Evolutionary conservation across 257 asterid species (phyloP).

Genomic region (Pogostemon cablin): DNA sequence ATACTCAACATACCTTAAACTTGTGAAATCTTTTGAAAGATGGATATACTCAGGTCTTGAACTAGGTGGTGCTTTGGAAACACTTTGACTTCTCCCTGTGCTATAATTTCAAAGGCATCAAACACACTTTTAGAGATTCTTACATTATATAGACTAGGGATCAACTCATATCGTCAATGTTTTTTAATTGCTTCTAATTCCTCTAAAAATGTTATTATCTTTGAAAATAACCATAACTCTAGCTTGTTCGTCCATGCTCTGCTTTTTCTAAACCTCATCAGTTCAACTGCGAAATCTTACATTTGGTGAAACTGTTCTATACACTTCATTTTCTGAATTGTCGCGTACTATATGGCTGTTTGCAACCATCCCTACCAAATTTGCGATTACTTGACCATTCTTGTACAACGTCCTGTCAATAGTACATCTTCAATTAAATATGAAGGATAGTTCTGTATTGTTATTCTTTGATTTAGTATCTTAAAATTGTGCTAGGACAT

Average conservation of each 20-base stretch:
- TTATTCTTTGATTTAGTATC: neutral
- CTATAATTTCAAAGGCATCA: neutral
- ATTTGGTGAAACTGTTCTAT: slow-evolving; percentile 9
- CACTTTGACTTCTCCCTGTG: neutral
- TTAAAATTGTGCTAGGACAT: neutral
- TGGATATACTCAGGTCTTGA: slow-evolving; percentile 8
- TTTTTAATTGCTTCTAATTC: neutral
- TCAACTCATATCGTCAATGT: neutral
- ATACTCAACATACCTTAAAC: neutral
- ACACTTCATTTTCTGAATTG: slow-evolving; percentile 1
- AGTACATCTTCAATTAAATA: neutral
- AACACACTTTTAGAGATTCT: neutral
- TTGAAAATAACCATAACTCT: neutral
- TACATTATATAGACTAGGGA: neutral
- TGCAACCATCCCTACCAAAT: neutral
- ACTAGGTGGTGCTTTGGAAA: neutral
- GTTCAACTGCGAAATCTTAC: neutral
- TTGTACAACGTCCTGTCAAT: neutral
- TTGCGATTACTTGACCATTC: neutral
- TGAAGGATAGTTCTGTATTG: neutral
- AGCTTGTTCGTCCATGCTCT: slow-evolving; percentile 13
- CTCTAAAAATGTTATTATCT: slow-evolving; percentile 6
- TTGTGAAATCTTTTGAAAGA: neutral
- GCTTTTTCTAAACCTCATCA: neutral
- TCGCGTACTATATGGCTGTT: neutral